These are phyloP conservation scores for Candolleomyces eurysporus DNA, from an alignment of 768 basidiomycete species.

Conservation along the genomic window DNA sequence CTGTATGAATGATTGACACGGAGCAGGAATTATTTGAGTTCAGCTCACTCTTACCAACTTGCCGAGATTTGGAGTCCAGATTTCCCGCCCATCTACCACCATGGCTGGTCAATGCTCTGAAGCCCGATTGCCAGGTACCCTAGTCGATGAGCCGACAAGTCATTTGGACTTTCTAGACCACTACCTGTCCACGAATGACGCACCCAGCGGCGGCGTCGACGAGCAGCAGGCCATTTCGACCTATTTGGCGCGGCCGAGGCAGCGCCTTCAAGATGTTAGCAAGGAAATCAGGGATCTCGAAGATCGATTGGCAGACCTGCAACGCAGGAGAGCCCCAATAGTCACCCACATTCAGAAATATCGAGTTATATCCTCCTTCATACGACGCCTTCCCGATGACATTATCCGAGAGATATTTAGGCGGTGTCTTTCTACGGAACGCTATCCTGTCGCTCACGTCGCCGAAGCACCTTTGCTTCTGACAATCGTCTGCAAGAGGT, in stretches of 20 bases:
- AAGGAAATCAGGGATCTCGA: not conserved
- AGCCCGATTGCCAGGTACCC: too few relatives aligned
- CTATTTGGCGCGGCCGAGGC: not conserved
- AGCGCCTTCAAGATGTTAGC: not conserved
- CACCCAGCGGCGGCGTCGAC: not conserved
- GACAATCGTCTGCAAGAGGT: conserved; percentile 15
- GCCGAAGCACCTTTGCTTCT: conserved; percentile 17
- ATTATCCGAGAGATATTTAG: conserved; percentile 17
- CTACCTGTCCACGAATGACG: not conserved
- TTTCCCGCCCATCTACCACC: too few relatives aligned
- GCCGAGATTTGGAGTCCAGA: too few relatives aligned
- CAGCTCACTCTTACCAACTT: too few relatives aligned
- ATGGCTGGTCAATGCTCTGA: too few relatives aligned
- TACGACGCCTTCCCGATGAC: conserved; percentile 17
- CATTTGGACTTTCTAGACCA: too few relatives aligned
- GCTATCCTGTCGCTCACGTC: conserved; percentile 16
- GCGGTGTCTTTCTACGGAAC: conserved; percentile 16
- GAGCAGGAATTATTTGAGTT: too few relatives aligned
- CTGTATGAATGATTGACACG: too few relatives aligned
- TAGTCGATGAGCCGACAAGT: too few relatives aligned
- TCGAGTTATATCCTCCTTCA: conserved; percentile 1
- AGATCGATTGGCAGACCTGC: not conserved
- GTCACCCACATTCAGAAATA: not conserved
- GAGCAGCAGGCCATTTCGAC: not conserved
- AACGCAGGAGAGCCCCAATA: not conserved